phyloP scores from a whole-genome alignment of 176 grass and related monocot genomes.

The Zizania latifolia region DNA sequence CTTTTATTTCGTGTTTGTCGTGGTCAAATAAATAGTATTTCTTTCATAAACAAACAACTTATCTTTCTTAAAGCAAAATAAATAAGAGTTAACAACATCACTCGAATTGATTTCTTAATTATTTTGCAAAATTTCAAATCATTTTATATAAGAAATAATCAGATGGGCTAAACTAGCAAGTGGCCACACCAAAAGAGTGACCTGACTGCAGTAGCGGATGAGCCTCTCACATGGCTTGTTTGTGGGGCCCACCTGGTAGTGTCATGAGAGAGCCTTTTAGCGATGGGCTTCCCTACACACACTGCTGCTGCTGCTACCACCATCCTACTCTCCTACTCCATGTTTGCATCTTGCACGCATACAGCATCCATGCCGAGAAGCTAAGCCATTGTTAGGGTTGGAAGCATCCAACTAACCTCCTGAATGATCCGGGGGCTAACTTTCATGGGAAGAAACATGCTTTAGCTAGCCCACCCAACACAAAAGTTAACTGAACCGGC shows the following conservation, averaged over 20 bases:
- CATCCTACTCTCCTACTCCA: background rate
- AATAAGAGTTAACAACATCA: too few species aligned
- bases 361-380: background rate
- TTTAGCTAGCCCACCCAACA: constrained; percentile 32
- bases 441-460: constrained; percentile 42
- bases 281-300: constrained; percentile 12
- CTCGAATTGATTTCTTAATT: too few species aligned
- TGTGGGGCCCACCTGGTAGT: constrained; percentile 17
- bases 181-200: constrained; percentile 29
- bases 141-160: too few species aligned
- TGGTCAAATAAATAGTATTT: too few species aligned
- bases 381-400: constrained; percentile 11
- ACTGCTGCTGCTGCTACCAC: background rate
- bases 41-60: too few species aligned
- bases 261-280: constrained; percentile 27
- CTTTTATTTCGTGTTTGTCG: too few species aligned
- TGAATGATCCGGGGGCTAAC: constrained; percentile 40
- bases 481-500: constrained; percentile 20
- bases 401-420: constrained; percentile 40
- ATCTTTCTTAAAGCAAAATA: too few species aligned
- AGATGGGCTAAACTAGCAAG: constrained; percentile 15
- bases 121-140: too few species aligned
- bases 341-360: background rate
- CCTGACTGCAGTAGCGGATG: constrained; percentile 8
- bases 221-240: constrained; percentile 51